Evolutionary conservation across 73 alveolate species (phyloP).

Genomic region (Paraurostyla sp.): DNA sequence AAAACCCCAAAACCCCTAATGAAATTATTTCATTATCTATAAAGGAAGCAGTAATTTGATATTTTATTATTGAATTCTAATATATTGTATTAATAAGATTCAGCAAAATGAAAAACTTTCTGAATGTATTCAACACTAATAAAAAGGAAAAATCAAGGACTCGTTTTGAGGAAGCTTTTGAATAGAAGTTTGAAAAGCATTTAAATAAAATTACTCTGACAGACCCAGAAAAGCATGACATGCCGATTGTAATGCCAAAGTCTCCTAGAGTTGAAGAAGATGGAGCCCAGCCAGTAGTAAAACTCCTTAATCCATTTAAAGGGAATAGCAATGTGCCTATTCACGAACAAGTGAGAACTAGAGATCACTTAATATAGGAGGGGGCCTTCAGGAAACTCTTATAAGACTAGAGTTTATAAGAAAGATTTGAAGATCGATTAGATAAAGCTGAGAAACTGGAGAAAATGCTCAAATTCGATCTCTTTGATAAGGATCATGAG

Average conservation of each 20-base stretch:
- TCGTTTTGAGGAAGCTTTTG: conserved; percentile 10
- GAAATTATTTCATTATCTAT: no score
- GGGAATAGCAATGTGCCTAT: background rate
- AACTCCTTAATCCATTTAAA: background rate
- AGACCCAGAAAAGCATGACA: conserved; percentile 22
- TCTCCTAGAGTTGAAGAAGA: background rate
- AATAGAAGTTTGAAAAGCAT: background rate
- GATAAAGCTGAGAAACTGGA: conserved; percentile 1
- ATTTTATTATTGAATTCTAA: no score
- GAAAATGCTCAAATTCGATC: background rate
- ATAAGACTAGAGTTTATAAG: background rate
- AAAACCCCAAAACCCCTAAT: no score
- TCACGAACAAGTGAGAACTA: background rate
- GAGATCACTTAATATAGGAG: conserved; percentile 16
- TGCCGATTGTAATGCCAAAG: background rate
- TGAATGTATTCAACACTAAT: background rate
- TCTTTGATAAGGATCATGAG: conserved; percentile 24
- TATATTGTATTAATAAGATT: background rate
- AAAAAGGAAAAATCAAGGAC: conserved; percentile 40
- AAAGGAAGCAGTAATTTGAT: no score
- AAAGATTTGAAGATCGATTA: background rate
- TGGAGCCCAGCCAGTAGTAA: conserved; percentile 18
- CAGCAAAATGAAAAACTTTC: conserved; percentile 28
- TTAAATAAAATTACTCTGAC: background rate
- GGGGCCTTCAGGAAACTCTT: conserved; percentile 15